phyloP scores from a whole-genome alignment of 164 flowering plant species.

The Umbilicus rupestris region DNA sequence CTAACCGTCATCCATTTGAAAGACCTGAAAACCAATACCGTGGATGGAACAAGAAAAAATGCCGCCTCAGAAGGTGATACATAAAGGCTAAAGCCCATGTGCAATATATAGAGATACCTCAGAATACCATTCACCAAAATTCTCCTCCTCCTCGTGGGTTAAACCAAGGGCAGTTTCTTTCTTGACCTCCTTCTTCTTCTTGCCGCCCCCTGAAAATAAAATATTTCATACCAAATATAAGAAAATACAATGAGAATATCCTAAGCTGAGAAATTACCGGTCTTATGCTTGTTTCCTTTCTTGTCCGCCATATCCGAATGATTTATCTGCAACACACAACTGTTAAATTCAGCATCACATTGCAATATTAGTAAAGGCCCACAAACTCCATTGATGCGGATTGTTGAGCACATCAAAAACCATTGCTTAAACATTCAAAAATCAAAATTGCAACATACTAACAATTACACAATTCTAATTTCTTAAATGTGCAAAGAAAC shows the following conservation, averaged over 20 bases:
- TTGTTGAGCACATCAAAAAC: not conserved
- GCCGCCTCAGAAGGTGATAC: not conserved
- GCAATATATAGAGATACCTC: slow-evolving; percentile 40
- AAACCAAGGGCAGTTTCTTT: slow-evolving; percentile 91
- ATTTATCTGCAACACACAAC: not conserved
- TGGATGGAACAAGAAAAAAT: too few species aligned
- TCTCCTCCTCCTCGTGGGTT: slow-evolving; percentile 68
- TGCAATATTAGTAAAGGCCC: not conserved
- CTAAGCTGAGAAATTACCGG: not conserved
- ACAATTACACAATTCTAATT: too few species aligned
- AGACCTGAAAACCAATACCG: not conserved
- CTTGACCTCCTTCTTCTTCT: slow-evolving; percentile 85
- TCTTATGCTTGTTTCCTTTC: slow-evolving; percentile 1
- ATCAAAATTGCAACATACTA: not conserved
- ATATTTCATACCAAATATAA: not conserved
- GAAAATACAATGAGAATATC: not conserved
- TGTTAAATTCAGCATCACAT: not conserved
- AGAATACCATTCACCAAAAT: slow-evolving; percentile 97
- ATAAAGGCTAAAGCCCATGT: not conserved
- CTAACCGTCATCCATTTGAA: not conserved
- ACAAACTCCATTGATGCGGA: not conserved
- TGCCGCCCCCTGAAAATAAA: slow-evolving; percentile 22
- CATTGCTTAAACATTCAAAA: not conserved
- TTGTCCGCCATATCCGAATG: not conserved
- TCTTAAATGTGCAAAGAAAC: too few species aligned